phyloP scores from a whole-genome alignment of 2,329 filamentous ascomycete species.

The Ramularia endophylla region DNA sequence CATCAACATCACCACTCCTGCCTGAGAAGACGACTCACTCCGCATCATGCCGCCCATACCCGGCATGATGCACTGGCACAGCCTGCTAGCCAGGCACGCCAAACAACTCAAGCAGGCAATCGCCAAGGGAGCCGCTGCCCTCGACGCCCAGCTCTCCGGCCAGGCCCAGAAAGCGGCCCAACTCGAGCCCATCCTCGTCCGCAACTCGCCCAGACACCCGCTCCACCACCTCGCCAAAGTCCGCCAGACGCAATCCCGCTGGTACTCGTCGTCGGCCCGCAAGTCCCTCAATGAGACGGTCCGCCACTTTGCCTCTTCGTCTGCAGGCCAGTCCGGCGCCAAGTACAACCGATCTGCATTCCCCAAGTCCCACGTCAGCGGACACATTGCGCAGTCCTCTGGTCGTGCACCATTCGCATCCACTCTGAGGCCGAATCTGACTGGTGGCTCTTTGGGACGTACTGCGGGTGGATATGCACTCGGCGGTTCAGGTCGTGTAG shows the following conservation, averaged over 20 bases:
- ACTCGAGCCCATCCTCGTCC: constrained; percentile 55
- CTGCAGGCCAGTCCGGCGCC: constrained; percentile 29
- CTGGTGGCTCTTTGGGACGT: constrained; percentile 75
- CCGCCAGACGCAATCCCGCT: constrained; percentile 58
- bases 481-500: constrained; percentile 58
- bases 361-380: constrained; percentile 51
- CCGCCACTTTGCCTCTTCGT: constrained; percentile 48
- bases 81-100: constrained; percentile 29
- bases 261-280: constrained; percentile 51
- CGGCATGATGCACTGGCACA: constrained; percentile 32
- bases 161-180: constrained; percentile 38
- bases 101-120: constrained; percentile 28
- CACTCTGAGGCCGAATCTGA: constrained; percentile 84
- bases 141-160: constrained; percentile 32
- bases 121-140: constrained; percentile 21
- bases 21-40: constrained; percentile 12
- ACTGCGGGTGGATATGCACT: constrained; percentile 84
- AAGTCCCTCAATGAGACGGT: constrained; percentile 39
- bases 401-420: constrained; percentile 80
- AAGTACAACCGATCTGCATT: constrained; percentile 49
- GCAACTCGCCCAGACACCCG: constrained; percentile 52
- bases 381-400: constrained; percentile 57
- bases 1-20: constrained; percentile 8
- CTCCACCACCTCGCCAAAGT: constrained; percentile 57
- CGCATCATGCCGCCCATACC: constrained; percentile 32